Evolutionary conservation across 805 yeast species (phyloP), one percentile per base, ranked within the genome.

Genomic region (Wickerhamiella azymoides): DNA sequence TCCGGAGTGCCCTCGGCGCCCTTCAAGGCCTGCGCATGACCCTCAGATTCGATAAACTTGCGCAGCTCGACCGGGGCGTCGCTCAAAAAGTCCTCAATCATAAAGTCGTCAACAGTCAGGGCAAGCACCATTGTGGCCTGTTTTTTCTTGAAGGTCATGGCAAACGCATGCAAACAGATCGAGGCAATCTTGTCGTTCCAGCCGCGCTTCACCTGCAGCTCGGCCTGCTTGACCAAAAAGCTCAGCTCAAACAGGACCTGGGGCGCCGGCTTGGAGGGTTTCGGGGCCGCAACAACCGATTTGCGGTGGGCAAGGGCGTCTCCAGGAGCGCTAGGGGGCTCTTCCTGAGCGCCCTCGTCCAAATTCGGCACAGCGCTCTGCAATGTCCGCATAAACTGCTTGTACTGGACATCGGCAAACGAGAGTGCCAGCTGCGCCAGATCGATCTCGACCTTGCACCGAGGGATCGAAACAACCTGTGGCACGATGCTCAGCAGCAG

Each of bases 401-500:
- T 83, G 64, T 93, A 93, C 59, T 93, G 96, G 55, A 78, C 81
- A 59, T 92, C 97, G 54, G 84, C 84, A 56, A 92, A 60, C 26
- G 82, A 72, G 3, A 92, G 77, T 26, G 71, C 70, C 50, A 93
- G 70, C 27, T 66, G 65, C 0, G 96, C 94, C 11, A 92, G 72
- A 48, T 77, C 76, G 11, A 92, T 96, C 26, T 84, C 76, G 2
- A 88, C 68, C 57, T 74, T 77, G 50, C 85, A 67, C 52, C 73
- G 74, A 0, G 97, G 80, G 37, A 92, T 66, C 51, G 77, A 78
- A 26, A 73, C 66, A 2, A 89, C 92, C 11, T 77, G 76, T 0
- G 96, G 94, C 27, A 89, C 66, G 41, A 92, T 93, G 0, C 95
- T 88, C 2, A 89, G 54, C 52, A 89, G 96, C 11, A 92, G 64